Evolutionary conservation across 176 grass and related monocot genomes (phyloP), one percentile per base, ranked within the genome.

Genomic region (Tuctoria greenei): DNA sequence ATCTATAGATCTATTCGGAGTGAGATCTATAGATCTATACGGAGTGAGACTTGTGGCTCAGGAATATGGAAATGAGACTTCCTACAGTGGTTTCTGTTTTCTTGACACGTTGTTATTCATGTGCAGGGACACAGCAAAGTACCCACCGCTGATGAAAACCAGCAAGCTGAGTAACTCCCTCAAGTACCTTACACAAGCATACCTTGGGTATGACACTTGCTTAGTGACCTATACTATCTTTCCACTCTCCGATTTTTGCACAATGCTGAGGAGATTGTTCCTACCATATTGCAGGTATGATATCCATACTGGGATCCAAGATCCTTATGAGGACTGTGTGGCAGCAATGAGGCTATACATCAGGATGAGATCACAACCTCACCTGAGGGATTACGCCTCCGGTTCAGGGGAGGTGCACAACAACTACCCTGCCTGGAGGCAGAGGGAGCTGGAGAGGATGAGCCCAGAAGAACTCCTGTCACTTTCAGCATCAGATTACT

Each of bases 101-200:
- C 7, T 28, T 72, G 10, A 82, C 31, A 54, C 1, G 49, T n/a
- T 46, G 7, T 81, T 38, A n/a, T 47, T 34, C 58, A 60, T 76
- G 31, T 59, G 46, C 61, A 97, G 93, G 71, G 93, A 97, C 46
- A 93, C 81, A 51, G 88, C 86, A 24, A 89, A 82, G 8, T 97
- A 97, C 82, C 90, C 93, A 37, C 93, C 88, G 38, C 63, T 97
- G 86, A 93, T 91, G 93, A 97, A 93, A 82, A 97, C 93, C 12
- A 97, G 86, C 93, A 97, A 93, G 88, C 86, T 97, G 71, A 93
- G 83, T 54, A 97, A 97, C 74, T 81, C 90, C 20, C 78, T 93
- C 6, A 97, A 91, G 81, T 93, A 97, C 74, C 88, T 97, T 25
- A 66, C 93, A 71, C 90, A 91, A 76, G 86, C 93, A 28, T 93